Evolutionary conservation across 805 yeast genomes (phyloP), one percentile per base, ranked within the genome.

Genomic region (Tetrapisispora namnaoensis): DNA sequence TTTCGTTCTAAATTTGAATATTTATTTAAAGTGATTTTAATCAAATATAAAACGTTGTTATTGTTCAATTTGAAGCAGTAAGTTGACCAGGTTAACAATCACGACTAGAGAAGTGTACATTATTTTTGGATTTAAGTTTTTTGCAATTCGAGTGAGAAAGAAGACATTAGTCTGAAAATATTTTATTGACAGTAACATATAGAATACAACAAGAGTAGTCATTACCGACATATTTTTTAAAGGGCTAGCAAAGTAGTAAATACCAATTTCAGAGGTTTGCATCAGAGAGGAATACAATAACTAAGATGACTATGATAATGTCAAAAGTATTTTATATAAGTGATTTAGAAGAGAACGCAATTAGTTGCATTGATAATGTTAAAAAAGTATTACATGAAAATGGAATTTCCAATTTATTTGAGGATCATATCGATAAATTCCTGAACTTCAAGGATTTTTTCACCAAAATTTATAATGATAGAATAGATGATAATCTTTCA

Each of bases 391-490:
- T 42, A 13, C 8, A 20, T 14, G n/a, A 32, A 3, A 42, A 20
- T 30, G 44, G n/a, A 8, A 13, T 42, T 18, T 13, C 10, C 4
- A 22, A 32, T 10, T 32, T 17, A 6, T 42, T 42, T 20, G 18
- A 14, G 13, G 52, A 51, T 44, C 48, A 55, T 34, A 41, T 48
- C 8, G 34, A 52, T 8, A 21, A 36, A 24, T 44, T 55, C 10
- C 37, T 35, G 2, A 55, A 50, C 45, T 32, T 53, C 22, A 50
- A 49, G 39, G 49, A 50, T 13, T 51, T 63, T 27, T 47, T 63
- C 20, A 28, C 44, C 13, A 49, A 45, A 22, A 40, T 63, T 40
- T 61, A 61, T 38, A 35, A 42, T 11, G 62, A 42, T 55, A 57
- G 10, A 55, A 51, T 36, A 37, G 32, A 38, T 50, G 48, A 52